phyloP scores from a whole-genome alignment of 2,329 filamentous ascomycete genomes.

The Bisporella sp. region DNA sequence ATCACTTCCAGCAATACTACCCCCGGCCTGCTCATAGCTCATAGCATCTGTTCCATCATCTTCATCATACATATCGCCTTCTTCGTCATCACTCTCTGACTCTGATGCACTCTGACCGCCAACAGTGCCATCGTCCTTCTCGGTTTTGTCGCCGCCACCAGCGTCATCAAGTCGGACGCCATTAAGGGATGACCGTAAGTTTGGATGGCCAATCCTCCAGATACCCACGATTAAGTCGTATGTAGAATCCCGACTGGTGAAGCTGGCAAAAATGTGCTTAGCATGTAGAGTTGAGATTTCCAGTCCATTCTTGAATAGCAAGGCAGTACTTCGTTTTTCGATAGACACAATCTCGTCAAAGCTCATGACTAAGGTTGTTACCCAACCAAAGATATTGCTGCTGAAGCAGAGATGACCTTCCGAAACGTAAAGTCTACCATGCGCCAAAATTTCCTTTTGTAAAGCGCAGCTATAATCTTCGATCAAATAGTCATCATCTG shows the following conservation, averaged over 20 bases:
- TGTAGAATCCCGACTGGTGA: slow-evolving; percentile 88
- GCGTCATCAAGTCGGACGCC: slow-evolving; percentile 76
- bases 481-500: slow-evolving; percentile 95
- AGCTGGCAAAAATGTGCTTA: slow-evolving; percentile 91
- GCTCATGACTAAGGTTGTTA: slow-evolving; percentile 93
- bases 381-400: slow-evolving; percentile 97
- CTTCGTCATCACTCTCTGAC: slow-evolving; percentile 56
- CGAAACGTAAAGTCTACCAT: slow-evolving; percentile 90
- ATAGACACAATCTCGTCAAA: slow-evolving; percentile 97
- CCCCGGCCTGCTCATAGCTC: slow-evolving; percentile 42
- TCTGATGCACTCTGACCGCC: slow-evolving; percentile 46
- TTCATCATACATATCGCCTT: slow-evolving; percentile 73
- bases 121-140: slow-evolving; percentile 54
- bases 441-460: slow-evolving; percentile 90
- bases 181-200: slow-evolving; percentile 83
- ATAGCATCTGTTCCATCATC: slow-evolving; percentile 66
- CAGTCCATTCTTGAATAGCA: slow-evolving; percentile 94
- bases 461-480: slow-evolving; percentile 97
- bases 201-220: slow-evolving; percentile 94
- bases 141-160: slow-evolving; percentile 81
- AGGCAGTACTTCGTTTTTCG: slow-evolving; percentile 91
- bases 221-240: slow-evolving; percentile 97
- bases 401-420: slow-evolving; percentile 98
- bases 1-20: slow-evolving; percentile 37
- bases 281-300: slow-evolving; percentile 95